Evolutionary conservation across 2,329 filamentous ascomycete genomes (phyloP).

Genomic region (Penicillium sp.): DNA sequence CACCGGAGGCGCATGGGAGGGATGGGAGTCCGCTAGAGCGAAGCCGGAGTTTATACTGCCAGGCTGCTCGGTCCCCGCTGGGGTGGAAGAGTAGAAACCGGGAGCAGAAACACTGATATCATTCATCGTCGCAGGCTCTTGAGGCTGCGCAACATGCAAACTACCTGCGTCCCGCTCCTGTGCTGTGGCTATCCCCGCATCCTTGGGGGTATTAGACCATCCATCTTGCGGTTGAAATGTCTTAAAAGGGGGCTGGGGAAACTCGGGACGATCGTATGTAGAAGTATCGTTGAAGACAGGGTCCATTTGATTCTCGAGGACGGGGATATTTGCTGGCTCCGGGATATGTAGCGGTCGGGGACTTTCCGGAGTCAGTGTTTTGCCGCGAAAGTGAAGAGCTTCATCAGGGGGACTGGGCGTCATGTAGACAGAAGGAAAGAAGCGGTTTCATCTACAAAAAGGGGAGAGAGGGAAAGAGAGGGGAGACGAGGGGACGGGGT

Average conservation of each 20-base stretch:
- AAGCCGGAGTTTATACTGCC: conserved; percentile 8
- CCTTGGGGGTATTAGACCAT: conserved; percentile 20
- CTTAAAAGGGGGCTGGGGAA: conserved; percentile 13
- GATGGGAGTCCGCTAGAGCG: conserved; percentile 25
- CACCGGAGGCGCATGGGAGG: conserved; percentile 30
- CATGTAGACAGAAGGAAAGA: conserved; percentile 54
- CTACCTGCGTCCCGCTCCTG: conserved; percentile 37
- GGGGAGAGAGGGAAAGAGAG: conserved; percentile 4
- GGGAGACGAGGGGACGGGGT: conserved; percentile 3
- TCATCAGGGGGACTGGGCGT: conserved; percentile 55
- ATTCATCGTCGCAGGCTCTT: conserved; percentile 33
- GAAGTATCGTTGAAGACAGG: conserved; percentile 70
- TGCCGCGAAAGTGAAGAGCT: conserved; percentile 64
- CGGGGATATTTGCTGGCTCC: conserved; percentile 70
- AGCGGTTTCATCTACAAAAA: conserved; percentile 47
- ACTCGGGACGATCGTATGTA: conserved; percentile 55
- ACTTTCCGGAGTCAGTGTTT: conserved; percentile 70
- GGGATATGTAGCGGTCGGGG: conserved; percentile 71
- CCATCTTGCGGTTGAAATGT: conserved; percentile 15
- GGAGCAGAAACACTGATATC: conserved; percentile 30
- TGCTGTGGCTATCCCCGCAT: conserved; percentile 16
- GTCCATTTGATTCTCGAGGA: conserved; percentile 74
- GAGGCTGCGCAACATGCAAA: conserved; percentile 32
- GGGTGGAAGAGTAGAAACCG: conserved; percentile 29
- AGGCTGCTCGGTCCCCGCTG: conserved; percentile 14